Percentiles rank a stretch among this genome's conserved stretches.
These are phyloP conservation scores for Trichoderma atrobrunneum DNA, from an alignment of 2,329 filamentous ascomycete species.

Conservation along the genomic window DNA sequence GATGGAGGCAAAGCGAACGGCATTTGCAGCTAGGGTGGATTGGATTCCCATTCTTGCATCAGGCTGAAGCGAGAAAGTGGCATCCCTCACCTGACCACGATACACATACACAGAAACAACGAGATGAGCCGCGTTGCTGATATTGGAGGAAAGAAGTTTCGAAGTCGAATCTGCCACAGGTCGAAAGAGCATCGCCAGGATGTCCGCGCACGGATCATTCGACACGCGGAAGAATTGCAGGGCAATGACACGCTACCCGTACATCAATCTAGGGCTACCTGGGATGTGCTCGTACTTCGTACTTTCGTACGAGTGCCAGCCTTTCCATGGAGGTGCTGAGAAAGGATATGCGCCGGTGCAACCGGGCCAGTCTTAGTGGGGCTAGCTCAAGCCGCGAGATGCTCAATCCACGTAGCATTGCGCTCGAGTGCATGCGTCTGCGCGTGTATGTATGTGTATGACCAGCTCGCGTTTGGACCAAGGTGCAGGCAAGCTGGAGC, in stretches of 20 bases:
- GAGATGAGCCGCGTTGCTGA: background rate
- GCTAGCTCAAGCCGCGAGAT: constrained; percentile 14
- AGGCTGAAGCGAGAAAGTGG: constrained; percentile 4
- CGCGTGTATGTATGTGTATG: constrained; percentile 1
- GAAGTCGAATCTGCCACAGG: background rate
- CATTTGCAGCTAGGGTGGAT: constrained; percentile 15
- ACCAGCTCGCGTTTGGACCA: background rate
- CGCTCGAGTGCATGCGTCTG: background rate
- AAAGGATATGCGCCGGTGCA: constrained; percentile 18
- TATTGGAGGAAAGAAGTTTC: background rate
- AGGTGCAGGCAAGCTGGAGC: background rate
- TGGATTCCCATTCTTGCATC: constrained; percentile 5
- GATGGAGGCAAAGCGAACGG: constrained; percentile 12
- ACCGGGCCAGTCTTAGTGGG: constrained; percentile 17
- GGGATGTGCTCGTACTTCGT: background rate
- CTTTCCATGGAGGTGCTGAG: constrained; percentile 11
- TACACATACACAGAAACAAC: background rate
- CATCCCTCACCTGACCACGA: constrained; percentile 1
- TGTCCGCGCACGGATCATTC: constrained; percentile 2
- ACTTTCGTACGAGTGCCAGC: background rate
- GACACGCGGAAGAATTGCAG: constrained; percentile 5
- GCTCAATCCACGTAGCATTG: constrained; percentile 14
- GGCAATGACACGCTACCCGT: background rate
- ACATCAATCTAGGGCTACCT: background rate
- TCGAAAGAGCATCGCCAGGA: constrained; percentile 5